A percentile compares a stretch with the other conserved stretches of the same genome.
These are phyloP conservation scores for Puccinia hordei DNA, from an alignment of 1,284 basidiomycete species.

Conservation along the genomic window DNA sequence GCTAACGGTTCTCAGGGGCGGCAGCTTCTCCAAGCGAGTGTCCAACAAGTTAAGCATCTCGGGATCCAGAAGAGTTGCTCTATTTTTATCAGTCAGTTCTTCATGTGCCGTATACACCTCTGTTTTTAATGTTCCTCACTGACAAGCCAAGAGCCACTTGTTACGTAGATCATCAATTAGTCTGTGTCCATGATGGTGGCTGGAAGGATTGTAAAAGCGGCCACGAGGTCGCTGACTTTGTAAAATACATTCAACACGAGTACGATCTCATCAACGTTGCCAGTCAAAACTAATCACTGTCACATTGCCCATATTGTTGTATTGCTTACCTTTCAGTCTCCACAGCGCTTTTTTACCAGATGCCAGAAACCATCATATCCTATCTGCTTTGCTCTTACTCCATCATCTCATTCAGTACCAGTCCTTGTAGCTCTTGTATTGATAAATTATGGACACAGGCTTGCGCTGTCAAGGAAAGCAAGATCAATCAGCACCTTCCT, in stretches of 20 bases:
- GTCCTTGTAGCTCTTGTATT: background rate
- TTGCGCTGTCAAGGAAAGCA: no score
- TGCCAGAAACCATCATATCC: background rate
- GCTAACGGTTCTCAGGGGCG: constrained; percentile 51
- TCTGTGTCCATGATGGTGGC: constrained; percentile 53
- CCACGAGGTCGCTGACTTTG: constrained; percentile 52
- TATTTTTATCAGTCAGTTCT: constrained; percentile 52
- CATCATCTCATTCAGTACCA: background rate
- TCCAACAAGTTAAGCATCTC: constrained; percentile 42
- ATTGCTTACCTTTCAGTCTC: background rate
- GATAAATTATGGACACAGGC: background rate
- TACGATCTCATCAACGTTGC: constrained; percentile 12
- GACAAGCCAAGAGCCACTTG: constrained; percentile 41
- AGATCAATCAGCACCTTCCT: background rate
- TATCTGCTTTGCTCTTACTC: background rate
- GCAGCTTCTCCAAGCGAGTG: constrained; percentile 47
- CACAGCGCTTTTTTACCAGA: no score
- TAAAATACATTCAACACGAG: constrained; percentile 21
- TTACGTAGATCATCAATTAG: constrained; percentile 52
- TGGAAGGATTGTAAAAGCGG: constrained; percentile 53
- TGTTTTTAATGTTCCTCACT: background rate
- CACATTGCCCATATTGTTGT: background rate
- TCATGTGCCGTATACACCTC: background rate
- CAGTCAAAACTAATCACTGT: background rate
- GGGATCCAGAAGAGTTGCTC: constrained; percentile 54